Evolutionary conservation across 805 yeast species (phyloP), one percentile per base, ranked within the genome.

Genomic region (Yarrowia keelungensis): DNA sequence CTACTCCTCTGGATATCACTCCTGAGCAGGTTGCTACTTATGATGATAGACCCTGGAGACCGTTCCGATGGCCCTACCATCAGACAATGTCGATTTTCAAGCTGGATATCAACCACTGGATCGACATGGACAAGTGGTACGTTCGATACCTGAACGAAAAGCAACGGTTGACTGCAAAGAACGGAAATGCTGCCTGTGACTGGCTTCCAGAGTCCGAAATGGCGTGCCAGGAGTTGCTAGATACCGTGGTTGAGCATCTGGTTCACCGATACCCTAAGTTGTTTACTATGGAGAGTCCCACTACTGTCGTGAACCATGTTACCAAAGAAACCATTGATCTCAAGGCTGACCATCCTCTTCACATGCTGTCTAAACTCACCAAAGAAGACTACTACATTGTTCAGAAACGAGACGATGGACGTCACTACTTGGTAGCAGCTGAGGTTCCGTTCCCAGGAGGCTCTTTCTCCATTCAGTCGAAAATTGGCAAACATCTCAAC

Each of bases 361-460:
- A 84, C 26, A 85, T 85, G 70, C 86, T 86, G 32, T 83, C 89
- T 39, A 87, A 87, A 72, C 82, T 89, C 83, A 91, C 92, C 51
- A 89, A 89, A 75, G 93, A 89, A 74, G 93, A 89, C 76, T 89
- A 89, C 74, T 89, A 88, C 74, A 70, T 89, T 46, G 92, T 87
- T 54, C 75, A 80, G 74, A 83, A 87, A 73, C 83, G 85, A 70
- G 83, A 80, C 0, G 84, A 86, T 71, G 90, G 86, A 1, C 73
- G 75, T 53, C 92, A 89, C 76, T 87, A 89, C 75, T 79, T 89
- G 67, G 84, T 82, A 45, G 93, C 91, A 1, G 92, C 90, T 5
- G 91, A 89, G 1, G 92, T 89, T 46, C 91, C 92, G 7, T 88
- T 89, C 76, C 92, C 92, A 3, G 93, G 93, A 59, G 92, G 92